Conservation (phyloP, 352 stramenopile species). For the Thalassiosira sp. region DNA sequence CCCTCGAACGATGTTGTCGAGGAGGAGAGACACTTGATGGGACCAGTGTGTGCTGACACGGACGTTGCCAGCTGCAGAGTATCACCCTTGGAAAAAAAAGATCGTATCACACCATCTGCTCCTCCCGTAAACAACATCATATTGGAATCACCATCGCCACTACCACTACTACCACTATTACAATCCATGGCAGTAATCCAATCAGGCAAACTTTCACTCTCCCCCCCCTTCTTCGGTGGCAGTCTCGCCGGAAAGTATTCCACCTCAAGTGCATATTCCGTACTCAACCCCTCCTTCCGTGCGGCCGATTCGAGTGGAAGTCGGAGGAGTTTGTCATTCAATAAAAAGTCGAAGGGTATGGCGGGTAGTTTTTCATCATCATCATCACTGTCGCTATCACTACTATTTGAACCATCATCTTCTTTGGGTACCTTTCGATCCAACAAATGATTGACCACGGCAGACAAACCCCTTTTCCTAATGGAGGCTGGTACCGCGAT, state of each 20-base stretch:
- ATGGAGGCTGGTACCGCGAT: slow-evolving; percentile 74
- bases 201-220: slow-evolving; percentile 69
- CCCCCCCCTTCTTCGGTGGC: slow-evolving; percentile 54
- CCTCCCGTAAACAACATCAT: slow-evolving; percentile 51
- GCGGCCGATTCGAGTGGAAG: slow-evolving; percentile 63
- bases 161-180: neutral
- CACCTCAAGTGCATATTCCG: slow-evolving; percentile 72
- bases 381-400: slow-evolving; percentile 33
- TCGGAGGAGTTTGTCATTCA: slow-evolving; percentile 70
- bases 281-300: slow-evolving; percentile 60
- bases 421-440: slow-evolving; percentile 49
- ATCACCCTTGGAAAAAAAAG: slow-evolving; percentile 19
- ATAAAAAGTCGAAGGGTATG: slow-evolving; percentile 80
- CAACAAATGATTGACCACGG: slow-evolving; percentile 81
- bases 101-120: slow-evolving; percentile 73
- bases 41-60: slow-evolving; percentile 50
- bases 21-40: slow-evolving; percentile 67
- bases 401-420: slow-evolving; percentile 45
- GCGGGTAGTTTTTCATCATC: slow-evolving; percentile 51
- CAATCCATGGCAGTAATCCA: slow-evolving; percentile 69
- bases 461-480: slow-evolving; percentile 65
- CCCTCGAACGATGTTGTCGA: neutral
- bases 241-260: slow-evolving; percentile 68
- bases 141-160: neutral
- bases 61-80: slow-evolving; percentile 4